Base-by-base conservation (phyloP, 1,284 basidiomycete species). In the Phellopilus nigrolimitatus region DNA sequence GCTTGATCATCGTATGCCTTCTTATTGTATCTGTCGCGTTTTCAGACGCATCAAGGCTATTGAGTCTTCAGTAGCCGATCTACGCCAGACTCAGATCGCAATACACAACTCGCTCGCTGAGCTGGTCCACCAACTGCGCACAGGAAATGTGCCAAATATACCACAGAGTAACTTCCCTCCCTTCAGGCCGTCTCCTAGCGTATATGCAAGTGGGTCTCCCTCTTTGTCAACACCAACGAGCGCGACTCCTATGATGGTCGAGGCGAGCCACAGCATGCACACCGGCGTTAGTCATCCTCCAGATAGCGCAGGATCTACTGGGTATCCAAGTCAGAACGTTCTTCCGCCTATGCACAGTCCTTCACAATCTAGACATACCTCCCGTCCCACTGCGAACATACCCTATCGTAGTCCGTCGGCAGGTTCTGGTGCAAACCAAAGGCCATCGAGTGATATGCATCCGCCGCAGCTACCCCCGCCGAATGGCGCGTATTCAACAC, bases 11-110 rank as follows among this genome's bases (percentile, higher is more conserved):
- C 10, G 36, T 45, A n/a, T 33, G 31, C 17, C 37, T 46, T 34
- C 51, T 54, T 33, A 33, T 59, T 43, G 54, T 61, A 43, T 55
- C 47, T 53, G 54, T 37, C 9, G 43, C 19, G 37, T 54, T 47
- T 44, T 31, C 64, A 95, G 91, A 65, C 90, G 91, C 47, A 89
- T 95, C 58, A 82, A 88, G 59, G 85, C 82, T 61, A 79, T 95
- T 49, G 91, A 95, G 66, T 61, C 77, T 19, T 89, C 91, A 66
- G 91, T 94, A 55, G 76, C 82, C 28, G 86, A 89, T 47, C 88
- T 89, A 61, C 78, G 81, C 46, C 72, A 78, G 47, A 75, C 80
- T 0, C 86, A 89, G 64, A 69, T 71, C 28, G 72, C 78, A 13
- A 91, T 94, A 48, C 85, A 89, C 60, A 81, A 72, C 53, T 84